Conservation (phyloP, 352 stramenopile genomes). For the Phytophthora colocasiae region DNA sequence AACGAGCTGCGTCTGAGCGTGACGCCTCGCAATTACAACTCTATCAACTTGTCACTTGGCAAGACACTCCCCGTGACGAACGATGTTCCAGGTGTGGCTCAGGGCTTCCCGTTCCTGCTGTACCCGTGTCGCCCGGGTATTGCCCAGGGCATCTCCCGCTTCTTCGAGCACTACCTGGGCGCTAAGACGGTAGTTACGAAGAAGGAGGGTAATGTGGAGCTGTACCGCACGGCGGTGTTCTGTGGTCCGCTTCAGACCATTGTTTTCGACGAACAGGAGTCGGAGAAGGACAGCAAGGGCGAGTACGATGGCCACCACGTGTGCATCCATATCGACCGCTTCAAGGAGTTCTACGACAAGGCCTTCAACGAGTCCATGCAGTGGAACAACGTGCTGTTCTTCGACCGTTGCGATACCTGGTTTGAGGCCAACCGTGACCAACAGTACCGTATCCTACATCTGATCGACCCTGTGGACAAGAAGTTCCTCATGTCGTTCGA, state of each 20-base stretch:
- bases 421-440: slow-evolving; percentile 67
- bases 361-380: slow-evolving; percentile 65
- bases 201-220: slow-evolving; percentile 43
- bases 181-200: slow-evolving; percentile 58
- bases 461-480: slow-evolving; percentile 70
- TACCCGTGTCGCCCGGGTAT: slow-evolving; percentile 68
- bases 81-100: slow-evolving; percentile 49
- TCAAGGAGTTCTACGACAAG: slow-evolving; percentile 70
- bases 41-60: slow-evolving; percentile 64
- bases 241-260: slow-evolving; percentile 68
- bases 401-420: slow-evolving; percentile 77
- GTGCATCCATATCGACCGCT: slow-evolving; percentile 78
- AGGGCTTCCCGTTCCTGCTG: slow-evolving; percentile 67
- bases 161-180: slow-evolving; percentile 74
- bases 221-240: slow-evolving; percentile 54
- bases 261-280: slow-evolving; percentile 68
- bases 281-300: slow-evolving; percentile 57
- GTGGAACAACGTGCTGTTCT: slow-evolving; percentile 80
- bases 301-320: slow-evolving; percentile 82
- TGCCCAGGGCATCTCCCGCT: slow-evolving; percentile 63
- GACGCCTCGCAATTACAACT: slow-evolving; percentile 65
- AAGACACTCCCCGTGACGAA: slow-evolving; percentile 56
- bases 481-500: slow-evolving; percentile 73
- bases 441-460: slow-evolving; percentile 76
- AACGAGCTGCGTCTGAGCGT: slow-evolving; percentile 65